These are phyloP conservation scores for Xylaria nigripes DNA, from an alignment of 495 filamentous ascomycete species.

Conservation along the genomic window DNA sequence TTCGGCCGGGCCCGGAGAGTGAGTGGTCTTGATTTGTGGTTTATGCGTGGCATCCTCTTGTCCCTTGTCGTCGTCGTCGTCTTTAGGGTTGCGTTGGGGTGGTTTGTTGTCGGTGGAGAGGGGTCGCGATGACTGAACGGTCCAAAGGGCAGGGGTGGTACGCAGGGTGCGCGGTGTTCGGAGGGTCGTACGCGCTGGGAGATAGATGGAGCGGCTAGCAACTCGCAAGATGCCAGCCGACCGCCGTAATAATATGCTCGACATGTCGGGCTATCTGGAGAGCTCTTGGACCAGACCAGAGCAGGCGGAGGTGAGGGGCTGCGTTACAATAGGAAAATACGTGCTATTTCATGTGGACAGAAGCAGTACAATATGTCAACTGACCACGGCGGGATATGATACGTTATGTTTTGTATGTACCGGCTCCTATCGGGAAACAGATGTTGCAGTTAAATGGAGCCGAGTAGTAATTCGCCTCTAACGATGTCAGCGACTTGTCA, in stretches of 20 bases:
- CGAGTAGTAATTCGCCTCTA: slow-evolving; percentile 3
- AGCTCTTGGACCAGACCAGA: slow-evolving; percentile 9
- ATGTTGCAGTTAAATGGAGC: not conserved
- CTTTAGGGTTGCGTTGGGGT: slow-evolving; percentile 23
- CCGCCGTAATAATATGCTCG: slow-evolving; percentile 56
- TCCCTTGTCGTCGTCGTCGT: not conserved
- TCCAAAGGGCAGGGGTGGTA: slow-evolving; percentile 38
- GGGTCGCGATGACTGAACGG: slow-evolving; percentile 40
- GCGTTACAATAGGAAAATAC: not conserved
- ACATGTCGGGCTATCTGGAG: slow-evolving; percentile 46
- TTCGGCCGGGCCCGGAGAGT: slow-evolving; percentile 20
- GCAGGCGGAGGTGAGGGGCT: slow-evolving; percentile 6
- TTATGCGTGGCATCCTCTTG: slow-evolving; percentile 1
- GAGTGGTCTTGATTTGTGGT: slow-evolving; percentile 16
- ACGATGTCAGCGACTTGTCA: slow-evolving; percentile 1
- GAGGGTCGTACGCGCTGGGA: slow-evolving; percentile 35
- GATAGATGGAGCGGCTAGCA: slow-evolving; percentile 46
- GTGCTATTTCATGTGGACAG: slow-evolving; percentile 8
- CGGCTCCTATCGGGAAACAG: not conserved
- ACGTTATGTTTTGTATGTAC: not conserved
- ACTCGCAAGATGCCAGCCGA: slow-evolving; percentile 57
- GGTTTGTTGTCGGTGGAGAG: slow-evolving; percentile 52
- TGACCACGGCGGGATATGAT: not conserved
- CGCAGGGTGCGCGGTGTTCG: slow-evolving; percentile 28
- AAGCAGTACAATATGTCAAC: not conserved